Evolutionary conservation across 345 rosid species (phyloP), one percentile per base, ranked within the genome.

Genomic region (Populus simonii): DNA sequence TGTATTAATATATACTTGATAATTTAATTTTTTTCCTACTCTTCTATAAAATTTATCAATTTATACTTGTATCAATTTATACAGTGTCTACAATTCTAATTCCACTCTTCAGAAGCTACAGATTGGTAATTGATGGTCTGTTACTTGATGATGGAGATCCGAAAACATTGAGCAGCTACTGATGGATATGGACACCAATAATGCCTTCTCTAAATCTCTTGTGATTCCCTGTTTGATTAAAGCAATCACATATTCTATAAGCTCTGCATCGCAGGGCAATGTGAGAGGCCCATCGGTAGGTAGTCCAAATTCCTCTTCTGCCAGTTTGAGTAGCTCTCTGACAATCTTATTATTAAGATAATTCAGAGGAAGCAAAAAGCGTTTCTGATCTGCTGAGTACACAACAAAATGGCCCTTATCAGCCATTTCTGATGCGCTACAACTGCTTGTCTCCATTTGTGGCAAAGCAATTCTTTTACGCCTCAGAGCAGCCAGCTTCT

Each of bases 361-460:
- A 11, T 43, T 7, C 45, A 77, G 45, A 1, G 70, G 75, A 29
- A 77, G 61, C 16, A 63, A 7, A 35, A 70, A 71, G 6, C 75
- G 47, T 55, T 36, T 68, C 71, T 68, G 53, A 53, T 76, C 79
- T 4, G 61, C 16, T 2, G 71, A 65, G 65, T 70, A 76, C 9
- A 76, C 61, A 13, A 71, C 65, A 70, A 77, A 70, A 23, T 77
- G 75, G 22, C 75, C 80, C 29, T 77, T 77, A 29, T 77, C 75
- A 17, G 61, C 68, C 22, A 10, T 41, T 17, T 57, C 9, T 39
- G 62, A n/a, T 10, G 62, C 29, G 6, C 47, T 68, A 29, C 71
- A 25, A 41, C 51, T 68, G 17, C 33, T 36, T 4, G 0, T 62
- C 6, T 27, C 35, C 5, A 5, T 65, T 23, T 29, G 78, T 16